Evolutionary conservation across 768 basidiomycete genomes (phyloP), one percentile per base, ranked within the genome.

Genomic region (Boletus bicolor): DNA sequence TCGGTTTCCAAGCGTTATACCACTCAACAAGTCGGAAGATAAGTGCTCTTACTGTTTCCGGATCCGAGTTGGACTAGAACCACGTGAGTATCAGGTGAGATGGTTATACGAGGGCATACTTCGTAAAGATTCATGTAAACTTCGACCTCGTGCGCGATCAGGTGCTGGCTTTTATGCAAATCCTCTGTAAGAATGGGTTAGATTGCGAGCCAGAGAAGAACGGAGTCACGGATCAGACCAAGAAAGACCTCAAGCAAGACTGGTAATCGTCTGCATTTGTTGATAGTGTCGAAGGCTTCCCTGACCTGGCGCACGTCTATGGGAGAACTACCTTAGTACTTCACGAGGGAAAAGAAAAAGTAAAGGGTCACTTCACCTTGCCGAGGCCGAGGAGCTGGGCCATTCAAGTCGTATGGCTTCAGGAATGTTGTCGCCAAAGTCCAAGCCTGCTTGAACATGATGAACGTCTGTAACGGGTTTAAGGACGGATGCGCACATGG

Each of bases 1-100:
- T 78, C 1, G 88, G 88, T 21, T 77, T 76, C 91, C 91, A 93
- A n/a, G 82, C 79, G 50, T 77, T 77, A 65, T 85, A 88, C 91
- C 91, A 92, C 24, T 84, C 79, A 17, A 83, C 72, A 5, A 92
- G 69, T 36, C 84, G 77, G 49, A 77, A 76, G 0, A 91, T 73
- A 21, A 92, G 78, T 26, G 73, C 70, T 12, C 75, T 73, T 8
- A 92, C 76, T 24, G 80, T 66, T 28, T 77, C 72, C 1, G 81
- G 73, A 54, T 84, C 78, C 19, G 73, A 67, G 26, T 75, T 74
- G 39, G 69, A 66, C 84, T 88, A 58, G 37, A 36, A 30, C 37
- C 39, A 10, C 8, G 39, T 53, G 42, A 67, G 39, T 10, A 30
- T 36, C 15, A 24, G 21, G 47, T 32, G 14, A 21, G 38, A 51